Evolutionary conservation across 495 filamentous ascomycete genomes (phyloP).

Genomic region (Apiosordaria backusii): DNA sequence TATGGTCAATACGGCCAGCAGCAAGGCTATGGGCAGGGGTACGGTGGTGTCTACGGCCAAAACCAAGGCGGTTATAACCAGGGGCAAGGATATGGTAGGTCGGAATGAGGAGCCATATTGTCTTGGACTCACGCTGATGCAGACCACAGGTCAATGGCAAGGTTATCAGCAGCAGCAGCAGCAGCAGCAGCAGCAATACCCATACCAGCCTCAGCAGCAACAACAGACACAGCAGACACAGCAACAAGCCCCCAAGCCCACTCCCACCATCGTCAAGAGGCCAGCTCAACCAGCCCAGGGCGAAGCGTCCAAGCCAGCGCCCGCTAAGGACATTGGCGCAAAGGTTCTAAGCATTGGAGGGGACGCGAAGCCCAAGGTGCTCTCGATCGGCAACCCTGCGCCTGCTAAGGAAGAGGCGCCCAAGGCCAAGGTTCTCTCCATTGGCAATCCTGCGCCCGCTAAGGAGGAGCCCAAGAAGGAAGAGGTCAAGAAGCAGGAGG

Average conservation of each 20-base stretch:
- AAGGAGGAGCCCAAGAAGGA: constrained; percentile 32
- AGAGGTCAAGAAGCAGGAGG: constrained; percentile 41
- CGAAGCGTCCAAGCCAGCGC: constrained; percentile 45
- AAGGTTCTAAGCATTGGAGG: constrained; percentile 53
- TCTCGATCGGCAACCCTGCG: constrained; percentile 55
- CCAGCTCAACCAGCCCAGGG: constrained; percentile 44
- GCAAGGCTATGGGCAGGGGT: constrained; percentile 52
- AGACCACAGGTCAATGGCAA: constrained; percentile 39
- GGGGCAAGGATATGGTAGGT: constrained; percentile 56
- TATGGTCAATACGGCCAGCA: constrained; percentile 58
- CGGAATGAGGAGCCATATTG: constrained; percentile 5
- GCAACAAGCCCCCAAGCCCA: constrained; percentile 50
- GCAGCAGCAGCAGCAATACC: constrained; percentile 48
- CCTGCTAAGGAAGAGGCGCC: constrained; percentile 35
- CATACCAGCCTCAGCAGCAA: constrained; percentile 50
- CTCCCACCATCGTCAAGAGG: constrained; percentile 67
- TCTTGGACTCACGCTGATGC: constrained; percentile 34
- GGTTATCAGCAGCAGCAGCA: constrained; percentile 44
- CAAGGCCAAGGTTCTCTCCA: constrained; percentile 59
- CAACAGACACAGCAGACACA: constrained; percentile 17
- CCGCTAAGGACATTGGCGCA: constrained; percentile 42
- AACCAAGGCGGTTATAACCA: constrained; percentile 53
- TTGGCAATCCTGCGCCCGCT: constrained; percentile 50
- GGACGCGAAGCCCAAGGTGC: constrained; percentile 55
- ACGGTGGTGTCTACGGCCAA: constrained; percentile 46